Base-by-base conservation (phyloP, 2,329 filamentous ascomycete species). In the Escovopsis sp. region DNA sequence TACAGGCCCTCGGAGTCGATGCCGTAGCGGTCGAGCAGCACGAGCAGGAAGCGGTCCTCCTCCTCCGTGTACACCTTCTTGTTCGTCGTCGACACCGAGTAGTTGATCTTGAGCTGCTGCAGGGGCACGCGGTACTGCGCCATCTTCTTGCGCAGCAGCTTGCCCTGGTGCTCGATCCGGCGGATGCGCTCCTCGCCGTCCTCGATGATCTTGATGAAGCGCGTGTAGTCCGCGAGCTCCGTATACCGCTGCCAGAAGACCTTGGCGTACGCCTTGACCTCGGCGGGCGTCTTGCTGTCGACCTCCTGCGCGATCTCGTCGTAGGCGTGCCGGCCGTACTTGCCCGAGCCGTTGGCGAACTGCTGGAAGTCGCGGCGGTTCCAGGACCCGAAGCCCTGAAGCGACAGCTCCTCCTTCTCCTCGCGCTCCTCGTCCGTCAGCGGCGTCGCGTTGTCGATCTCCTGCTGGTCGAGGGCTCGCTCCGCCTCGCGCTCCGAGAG, bases 1-100 rank as follows among this genome's bases (percentile, higher is more conserved):
- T 90, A 92, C 42, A 98, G 71, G 25, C 75, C 75, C 48, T 96
- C 88, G 2, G 81, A 80, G 53, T 98, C 92, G 26, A 98, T 77
- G 6, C 92, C 90, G 48, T 86, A 81, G 56, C 79, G 83, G 60
- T 98, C 86, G 5, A 98, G 69, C 61, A 94, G 79, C 34, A 98
- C 88, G 25, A 98, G 69, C 35, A 98, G 61, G 61, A 98, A 98
- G 4, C 90, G 76, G 53, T 98, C 90, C 56, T 98, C 90, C 53
- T 98, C 90, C 54, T 98, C 92, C 0, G 87, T 96, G 55, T 98
- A 98, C 1, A 98, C 87, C 64, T 98, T 98, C 66, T 98, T 98
- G 72, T 98, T 98, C 9, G 92, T 98, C 2, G 90, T 98, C 6
- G 86, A 94, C 19, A 98, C 90, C 0, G 87, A 94, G 60, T 98